phyloP scores from a whole-genome alignment of 2,329 filamentous ascomycete species.

The Xylariomycetidae sp. region DNA sequence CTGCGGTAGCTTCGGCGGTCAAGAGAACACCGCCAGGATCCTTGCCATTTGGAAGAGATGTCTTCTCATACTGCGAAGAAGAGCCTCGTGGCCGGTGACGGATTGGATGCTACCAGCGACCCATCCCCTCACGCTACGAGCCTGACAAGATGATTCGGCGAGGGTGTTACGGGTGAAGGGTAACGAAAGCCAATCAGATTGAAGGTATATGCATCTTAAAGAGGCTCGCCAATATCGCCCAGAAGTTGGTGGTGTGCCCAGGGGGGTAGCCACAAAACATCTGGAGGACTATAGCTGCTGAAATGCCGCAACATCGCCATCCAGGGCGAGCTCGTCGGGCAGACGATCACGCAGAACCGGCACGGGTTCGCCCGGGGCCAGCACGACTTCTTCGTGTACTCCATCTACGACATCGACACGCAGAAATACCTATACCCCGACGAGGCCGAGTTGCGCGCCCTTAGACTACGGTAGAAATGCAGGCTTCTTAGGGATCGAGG shows the following conservation, averaged over 20 bases:
- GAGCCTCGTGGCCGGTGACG: slow-evolving; percentile 57
- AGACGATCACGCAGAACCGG: slow-evolving; percentile 19
- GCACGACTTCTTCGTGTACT: slow-evolving; percentile 22
- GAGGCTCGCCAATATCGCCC: slow-evolving; percentile 43
- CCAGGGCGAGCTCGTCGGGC: slow-evolving; percentile 28
- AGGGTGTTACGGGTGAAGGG: slow-evolving; percentile 23
- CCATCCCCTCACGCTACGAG: slow-evolving; percentile 48
- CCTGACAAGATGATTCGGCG: slow-evolving; percentile 42
- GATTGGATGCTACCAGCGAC: slow-evolving; percentile 56
- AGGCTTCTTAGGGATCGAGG: no score
- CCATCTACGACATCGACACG: slow-evolving; percentile 21
- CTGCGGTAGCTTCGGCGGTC: slow-evolving; percentile 27
- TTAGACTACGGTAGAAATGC: no score
- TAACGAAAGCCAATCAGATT: slow-evolving; percentile 43
- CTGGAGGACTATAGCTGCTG: no score
- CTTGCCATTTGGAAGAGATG: slow-evolving; percentile 36
- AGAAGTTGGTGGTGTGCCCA: no score
- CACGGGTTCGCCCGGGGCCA: slow-evolving; percentile 15
- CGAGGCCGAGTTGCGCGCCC: slow-evolving; percentile 8
- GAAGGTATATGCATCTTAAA: slow-evolving; percentile 57
- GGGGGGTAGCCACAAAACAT: no score
- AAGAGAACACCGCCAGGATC: slow-evolving; percentile 19
- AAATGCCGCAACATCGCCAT: slow-evolving; percentile 24
- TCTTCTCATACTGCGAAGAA: slow-evolving; percentile 45
- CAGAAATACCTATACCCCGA: slow-evolving; percentile 10